Percentiles rank a stretch among this genome's conserved stretches.
These are phyloP conservation scores for Alternaria viburni DNA, from an alignment of 2,329 filamentous ascomycete species.

Conservation along the genomic window DNA sequence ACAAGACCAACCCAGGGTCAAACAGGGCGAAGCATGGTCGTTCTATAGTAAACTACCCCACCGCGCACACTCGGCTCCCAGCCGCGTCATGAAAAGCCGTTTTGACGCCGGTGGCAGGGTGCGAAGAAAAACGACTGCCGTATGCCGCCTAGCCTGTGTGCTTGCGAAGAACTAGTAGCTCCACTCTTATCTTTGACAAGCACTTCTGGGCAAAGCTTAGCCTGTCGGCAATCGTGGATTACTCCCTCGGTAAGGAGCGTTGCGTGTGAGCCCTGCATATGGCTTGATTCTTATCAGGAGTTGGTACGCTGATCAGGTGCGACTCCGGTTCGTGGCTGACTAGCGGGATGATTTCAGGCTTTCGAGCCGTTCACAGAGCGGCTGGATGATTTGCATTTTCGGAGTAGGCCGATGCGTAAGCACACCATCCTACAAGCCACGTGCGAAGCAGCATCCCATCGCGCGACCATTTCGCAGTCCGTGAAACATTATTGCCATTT, in stretches of 20 bases:
- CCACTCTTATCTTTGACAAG: conserved; percentile 28
- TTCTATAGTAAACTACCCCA: conserved; percentile 6
- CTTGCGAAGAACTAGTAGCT: conserved; percentile 6
- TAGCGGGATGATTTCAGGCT: background rate
- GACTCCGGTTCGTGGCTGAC: background rate
- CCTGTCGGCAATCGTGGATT: background rate
- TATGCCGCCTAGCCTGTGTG: conserved; percentile 14
- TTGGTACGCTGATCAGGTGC: background rate
- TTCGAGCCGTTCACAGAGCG: background rate
- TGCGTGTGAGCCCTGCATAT: background rate
- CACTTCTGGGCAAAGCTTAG: conserved; percentile 23
- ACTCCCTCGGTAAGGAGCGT: background rate
- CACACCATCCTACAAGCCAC: background rate
- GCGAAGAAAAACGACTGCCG: conserved; percentile 6
- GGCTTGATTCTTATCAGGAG: background rate
- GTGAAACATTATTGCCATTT: background rate
- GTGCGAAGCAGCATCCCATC: background rate
- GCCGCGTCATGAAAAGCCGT: conserved; percentile 16
- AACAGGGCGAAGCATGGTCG: background rate
- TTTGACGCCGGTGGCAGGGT: conserved; percentile 2
- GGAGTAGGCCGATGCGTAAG: background rate
- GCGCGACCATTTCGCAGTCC: background rate
- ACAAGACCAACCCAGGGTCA: background rate
- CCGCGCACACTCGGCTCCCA: conserved; percentile 2
- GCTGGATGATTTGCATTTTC: background rate